Percentiles rank a stretch among this genome's conserved stretches.
Conservation (phyloP, 371 early-diverging fungal genomes). For the Synchytrium microbalum region DNA sequence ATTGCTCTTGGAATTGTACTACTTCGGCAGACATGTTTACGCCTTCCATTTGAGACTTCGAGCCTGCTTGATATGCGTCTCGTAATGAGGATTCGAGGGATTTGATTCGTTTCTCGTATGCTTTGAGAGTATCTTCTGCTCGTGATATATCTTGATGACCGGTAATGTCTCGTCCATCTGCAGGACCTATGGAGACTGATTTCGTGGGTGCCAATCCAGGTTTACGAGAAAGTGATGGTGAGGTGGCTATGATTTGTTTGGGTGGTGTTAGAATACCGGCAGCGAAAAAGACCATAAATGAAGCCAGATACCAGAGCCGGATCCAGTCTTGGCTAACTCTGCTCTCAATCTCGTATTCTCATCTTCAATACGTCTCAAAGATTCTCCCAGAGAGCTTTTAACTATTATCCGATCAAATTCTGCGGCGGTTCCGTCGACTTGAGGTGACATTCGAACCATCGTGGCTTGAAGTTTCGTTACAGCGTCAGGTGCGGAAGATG, state of each 20-base stretch:
- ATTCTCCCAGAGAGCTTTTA: conserved; percentile 23
- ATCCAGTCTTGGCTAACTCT: conserved; percentile 7
- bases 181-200: background rate
- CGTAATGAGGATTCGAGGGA: conserved; percentile 25
- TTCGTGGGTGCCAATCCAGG: background rate
- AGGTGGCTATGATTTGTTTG: too few relatives aligned
- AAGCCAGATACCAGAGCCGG: background rate
- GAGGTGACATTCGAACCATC: conserved; percentile 43
- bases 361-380: conserved; percentile 22
- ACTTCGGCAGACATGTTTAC: too few relatives aligned
- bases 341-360: conserved; percentile 26
- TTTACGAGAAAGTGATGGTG: background rate
- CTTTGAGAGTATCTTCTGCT: conserved; percentile 9
- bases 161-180: too few relatives aligned
- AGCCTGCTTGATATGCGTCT: conserved; percentile 15
- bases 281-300: too few relatives aligned
- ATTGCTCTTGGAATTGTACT: background rate
- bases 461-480: conserved; percentile 43
- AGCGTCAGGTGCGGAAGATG: conserved; percentile 13
- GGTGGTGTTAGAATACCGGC: too few relatives aligned
- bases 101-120: conserved; percentile 28
- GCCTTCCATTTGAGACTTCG: background rate
- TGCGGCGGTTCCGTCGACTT: conserved; percentile 47
- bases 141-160: background rate
- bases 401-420: conserved; percentile 53